Evolutionary conservation across 371 early-diverging fungal genomes (phyloP).

Genomic region (Blyttiomyces sp.): DNA sequence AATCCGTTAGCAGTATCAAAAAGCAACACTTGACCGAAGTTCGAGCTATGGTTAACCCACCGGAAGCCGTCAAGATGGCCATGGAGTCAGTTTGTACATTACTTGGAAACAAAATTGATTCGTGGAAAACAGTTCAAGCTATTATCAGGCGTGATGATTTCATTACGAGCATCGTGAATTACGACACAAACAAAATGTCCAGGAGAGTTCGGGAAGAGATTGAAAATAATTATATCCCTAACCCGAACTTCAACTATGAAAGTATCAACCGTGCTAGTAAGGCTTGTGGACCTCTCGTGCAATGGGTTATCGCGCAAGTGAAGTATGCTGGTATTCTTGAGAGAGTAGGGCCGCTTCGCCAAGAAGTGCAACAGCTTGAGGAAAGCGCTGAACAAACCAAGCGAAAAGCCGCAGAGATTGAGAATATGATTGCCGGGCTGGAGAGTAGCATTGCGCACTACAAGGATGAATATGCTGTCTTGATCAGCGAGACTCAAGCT

Average conservation of each 20-base stretch:
- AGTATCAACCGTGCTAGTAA: conserved; percentile 95
- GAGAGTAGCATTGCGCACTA: conserved; percentile 84
- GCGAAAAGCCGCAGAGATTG: conserved; percentile 67
- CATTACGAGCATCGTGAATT: conserved; percentile 94
- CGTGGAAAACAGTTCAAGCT: conserved; percentile 79
- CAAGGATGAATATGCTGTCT: conserved; percentile 94
- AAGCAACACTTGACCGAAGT: conserved; percentile 98
- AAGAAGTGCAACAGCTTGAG: conserved; percentile 87
- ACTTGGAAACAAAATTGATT: conserved; percentile 82
- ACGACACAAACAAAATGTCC: conserved; percentile 84
- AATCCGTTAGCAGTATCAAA: conserved; percentile 90
- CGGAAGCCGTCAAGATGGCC: conserved; percentile 91
- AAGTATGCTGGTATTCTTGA: conserved; percentile 89
- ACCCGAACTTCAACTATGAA: conserved; percentile 91
- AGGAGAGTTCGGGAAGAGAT: conserved; percentile 73
- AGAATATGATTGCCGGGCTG: conserved; percentile 77
- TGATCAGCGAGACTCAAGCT: conserved; percentile 84
- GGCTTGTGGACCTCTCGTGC: conserved; percentile 97
- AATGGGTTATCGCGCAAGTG: conserved; percentile 97
- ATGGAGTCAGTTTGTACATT: conserved; percentile 97
- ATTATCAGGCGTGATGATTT: conserved; percentile 96
- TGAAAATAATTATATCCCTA: conserved; percentile 69
- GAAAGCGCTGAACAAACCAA: conserved; percentile 72
- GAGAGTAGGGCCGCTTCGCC: conserved; percentile 91
- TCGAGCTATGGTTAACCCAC: conserved; percentile 96